phyloP scores from a whole-genome alignment of 805 yeast genomes.

The Komagataella phaffii region DNA sequence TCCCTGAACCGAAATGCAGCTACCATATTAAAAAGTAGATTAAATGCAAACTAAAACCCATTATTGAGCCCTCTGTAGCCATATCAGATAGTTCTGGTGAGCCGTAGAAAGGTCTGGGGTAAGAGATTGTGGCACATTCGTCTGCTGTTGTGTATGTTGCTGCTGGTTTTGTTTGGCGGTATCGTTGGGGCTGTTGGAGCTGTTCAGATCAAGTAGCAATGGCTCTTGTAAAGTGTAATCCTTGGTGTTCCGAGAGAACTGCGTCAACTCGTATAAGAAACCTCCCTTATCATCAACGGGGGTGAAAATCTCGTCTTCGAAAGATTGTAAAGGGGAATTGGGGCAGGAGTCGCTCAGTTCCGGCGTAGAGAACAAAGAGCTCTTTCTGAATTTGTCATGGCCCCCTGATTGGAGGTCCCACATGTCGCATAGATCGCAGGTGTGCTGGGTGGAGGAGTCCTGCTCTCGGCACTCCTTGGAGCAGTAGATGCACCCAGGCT shows the following conservation, averaged over 20 bases:
- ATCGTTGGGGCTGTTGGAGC: background rate
- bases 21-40: background rate
- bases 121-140: background rate
- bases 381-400: background rate
- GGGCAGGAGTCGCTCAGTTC: background rate
- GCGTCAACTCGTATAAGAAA: background rate
- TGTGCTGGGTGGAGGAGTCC: constrained; percentile 1
- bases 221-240: background rate
- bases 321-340: background rate
- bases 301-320: background rate
- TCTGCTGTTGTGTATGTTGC: background rate
- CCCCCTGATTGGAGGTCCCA: background rate
- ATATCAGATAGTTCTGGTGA: background rate
- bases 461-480: constrained; percentile 5
- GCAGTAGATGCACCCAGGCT: constrained; percentile 5
- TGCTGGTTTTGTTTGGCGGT: background rate
- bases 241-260: background rate
- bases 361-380: background rate
- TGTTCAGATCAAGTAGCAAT: background rate
- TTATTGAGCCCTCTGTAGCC: background rate
- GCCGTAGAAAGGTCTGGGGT: background rate
- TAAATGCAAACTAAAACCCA: background rate
- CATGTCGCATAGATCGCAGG: background rate
- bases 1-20: background rate
- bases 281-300: background rate